Base-by-base conservation (phyloP, 2,329 filamentous ascomycete genomes). In the Colletotrichum sublineola region DNA sequence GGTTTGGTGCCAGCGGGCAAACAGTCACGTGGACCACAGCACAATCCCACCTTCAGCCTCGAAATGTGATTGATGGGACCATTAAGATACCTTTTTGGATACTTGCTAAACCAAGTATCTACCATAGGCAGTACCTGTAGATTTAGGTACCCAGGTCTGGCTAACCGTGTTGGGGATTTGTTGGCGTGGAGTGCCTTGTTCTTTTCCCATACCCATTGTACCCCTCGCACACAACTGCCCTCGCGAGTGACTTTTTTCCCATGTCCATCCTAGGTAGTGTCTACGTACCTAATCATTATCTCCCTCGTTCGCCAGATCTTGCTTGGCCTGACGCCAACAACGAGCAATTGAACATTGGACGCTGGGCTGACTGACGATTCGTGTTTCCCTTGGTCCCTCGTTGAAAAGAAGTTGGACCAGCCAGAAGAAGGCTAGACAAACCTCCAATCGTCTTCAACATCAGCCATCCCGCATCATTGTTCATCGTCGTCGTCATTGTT, bases 191-290 rank as follows among this genome's bases (percentile, higher is more conserved):
- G 20, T 48, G 46, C 8, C 20, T 48, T 20, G n/a, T 4, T 20
- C 24, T n/a, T 48, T 11, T 31, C 9, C 29, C 57, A 8, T 36
- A 15, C 20, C 55, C 46, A 15, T 15, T 8, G 70, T 74, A 74
- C 57, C 50, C 15, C 18, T 68, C 76, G 77, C 77, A 78, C 79
- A 77, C 76, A 80, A 77, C 75, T 77, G 72, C 78, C 78, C 79
- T 75, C 66, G 61, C 77, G 69, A 77, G 80, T 80, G 79, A 82
- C 81, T 80, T 62, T 46, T 9, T 11, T 40, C 15, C 29, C 52
- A 46, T 24, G 24, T 24, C 24, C 24, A 24, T 24, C 24, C 24
- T 24, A 24, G 24, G 24, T 24, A 24, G 24, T 24, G 24, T 24
- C 42, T 3, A 20, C 20, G 18, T n/a, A 46, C 14, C 8, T n/a